Evolutionary conservation across 2,329 filamentous ascomycete genomes (phyloP).

Genomic region (Phyllosticta ampelicida): DNA sequence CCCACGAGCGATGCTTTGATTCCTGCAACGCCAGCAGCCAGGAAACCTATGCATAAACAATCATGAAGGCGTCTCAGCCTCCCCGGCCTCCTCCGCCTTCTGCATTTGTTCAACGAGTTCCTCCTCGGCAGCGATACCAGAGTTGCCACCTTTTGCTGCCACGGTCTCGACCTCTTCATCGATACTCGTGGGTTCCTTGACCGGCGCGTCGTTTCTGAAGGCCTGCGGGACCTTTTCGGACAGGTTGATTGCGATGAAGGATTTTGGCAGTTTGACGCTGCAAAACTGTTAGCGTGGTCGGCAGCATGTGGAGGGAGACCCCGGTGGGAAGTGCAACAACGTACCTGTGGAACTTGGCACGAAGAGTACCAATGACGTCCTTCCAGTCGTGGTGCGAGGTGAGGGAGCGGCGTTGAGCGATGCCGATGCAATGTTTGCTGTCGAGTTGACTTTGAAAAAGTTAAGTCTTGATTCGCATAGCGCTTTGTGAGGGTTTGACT

Average conservation of each 20-base stretch:
- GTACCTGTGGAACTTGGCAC: conserved; percentile 90
- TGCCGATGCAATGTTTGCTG: conserved; percentile 91
- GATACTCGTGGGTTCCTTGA: background rate
- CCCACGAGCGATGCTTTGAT: too few relatives aligned
- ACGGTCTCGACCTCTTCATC: conserved; percentile 28
- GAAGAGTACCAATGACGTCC: conserved; percentile 86
- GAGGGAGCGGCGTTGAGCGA: conserved; percentile 77
- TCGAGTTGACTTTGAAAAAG: conserved; percentile 55
- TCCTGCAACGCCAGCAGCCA: too few relatives aligned
- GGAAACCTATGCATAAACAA: too few relatives aligned
- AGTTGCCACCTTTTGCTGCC: background rate
- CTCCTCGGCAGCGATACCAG: background rate
- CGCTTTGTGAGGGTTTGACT: conserved; percentile 12
- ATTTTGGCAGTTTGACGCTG: conserved; percentile 40
- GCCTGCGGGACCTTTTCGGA: conserved; percentile 38
- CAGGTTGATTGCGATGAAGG: conserved; percentile 41
- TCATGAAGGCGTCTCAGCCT: too few relatives aligned
- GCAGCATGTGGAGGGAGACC: too few relatives aligned
- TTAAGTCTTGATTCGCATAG: background rate
- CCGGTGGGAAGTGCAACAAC: too few relatives aligned
- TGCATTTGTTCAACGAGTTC: background rate
- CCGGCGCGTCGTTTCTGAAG: conserved; percentile 18
- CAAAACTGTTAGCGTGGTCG: too few relatives aligned
- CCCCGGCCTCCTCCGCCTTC: background rate
- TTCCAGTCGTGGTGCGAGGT: conserved; percentile 94